Evolutionary conservation across 352 stramenopile species (phyloP).

Genomic region (Vaucheria bursata): DNA sequence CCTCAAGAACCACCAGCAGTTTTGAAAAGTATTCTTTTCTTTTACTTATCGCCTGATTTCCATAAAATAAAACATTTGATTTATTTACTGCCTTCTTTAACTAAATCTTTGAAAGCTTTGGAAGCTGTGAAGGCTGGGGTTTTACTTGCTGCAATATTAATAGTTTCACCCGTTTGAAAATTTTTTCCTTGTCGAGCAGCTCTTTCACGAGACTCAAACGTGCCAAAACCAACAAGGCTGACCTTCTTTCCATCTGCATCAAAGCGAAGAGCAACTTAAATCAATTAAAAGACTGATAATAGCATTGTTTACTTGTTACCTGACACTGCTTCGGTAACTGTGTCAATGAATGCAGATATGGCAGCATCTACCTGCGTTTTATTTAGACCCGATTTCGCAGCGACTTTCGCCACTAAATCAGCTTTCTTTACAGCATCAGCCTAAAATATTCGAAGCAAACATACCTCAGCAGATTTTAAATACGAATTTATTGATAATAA

Average conservation of each 20-base stretch:
- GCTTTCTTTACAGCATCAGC: constrained; percentile 2
- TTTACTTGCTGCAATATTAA: neutral
- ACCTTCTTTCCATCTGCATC: constrained; percentile 14
- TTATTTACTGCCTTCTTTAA: too few species aligned
- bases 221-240: constrained; percentile 11
- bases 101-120: constrained; percentile 8
- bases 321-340: neutral
- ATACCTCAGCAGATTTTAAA: too few species aligned
- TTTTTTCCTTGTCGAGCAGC: constrained; percentile 7
- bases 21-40: too few species aligned
- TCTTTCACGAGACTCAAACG: constrained; percentile 9
- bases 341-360: constrained; percentile 4
- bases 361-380: constrained; percentile 10
- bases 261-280: too few species aligned
- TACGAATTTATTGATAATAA: too few species aligned
- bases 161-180: neutral
- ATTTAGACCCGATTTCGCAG: constrained; percentile 6
- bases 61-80: too few species aligned
- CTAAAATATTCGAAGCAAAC: too few species aligned
- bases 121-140: neutral
- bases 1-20: too few species aligned
- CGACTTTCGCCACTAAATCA: neutral
- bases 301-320: neutral
- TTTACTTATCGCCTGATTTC: too few species aligned
- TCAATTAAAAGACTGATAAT: neutral